These are phyloP conservation scores for Vitis amurensis DNA, from an alignment of 164 flowering plant genomes.

Conservation along the genomic window DNA sequence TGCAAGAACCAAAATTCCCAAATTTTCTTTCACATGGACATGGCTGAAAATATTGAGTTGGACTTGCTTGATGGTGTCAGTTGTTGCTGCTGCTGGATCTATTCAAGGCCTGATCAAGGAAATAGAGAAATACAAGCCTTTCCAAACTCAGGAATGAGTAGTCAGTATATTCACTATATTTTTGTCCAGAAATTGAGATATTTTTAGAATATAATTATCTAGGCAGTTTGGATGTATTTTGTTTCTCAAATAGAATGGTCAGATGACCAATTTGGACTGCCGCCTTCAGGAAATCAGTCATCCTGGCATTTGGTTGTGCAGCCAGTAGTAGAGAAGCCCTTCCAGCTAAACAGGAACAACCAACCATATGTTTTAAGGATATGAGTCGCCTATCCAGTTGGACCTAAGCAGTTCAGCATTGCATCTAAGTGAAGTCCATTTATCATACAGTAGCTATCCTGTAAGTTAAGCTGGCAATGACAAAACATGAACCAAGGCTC, in stretches of 20 bases:
- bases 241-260: background rate
- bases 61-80: slow-evolving; percentile 64
- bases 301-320: background rate
- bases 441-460: too few species aligned
- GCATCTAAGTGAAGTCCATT: too few species aligned
- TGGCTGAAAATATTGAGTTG: slow-evolving; percentile 70
- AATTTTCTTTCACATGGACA: slow-evolving; percentile 55
- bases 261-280: background rate
- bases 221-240: background rate
- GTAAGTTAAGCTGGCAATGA: too few species aligned
- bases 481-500: too few species aligned
- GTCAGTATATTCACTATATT: background rate
- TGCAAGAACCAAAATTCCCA: slow-evolving; percentile 41
- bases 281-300: background rate
- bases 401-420: too few species aligned
- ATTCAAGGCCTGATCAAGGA: slow-evolving; percentile 55
- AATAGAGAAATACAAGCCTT: slow-evolving; percentile 67
- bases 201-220: background rate
- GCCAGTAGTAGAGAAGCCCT: background rate
- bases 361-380: too few species aligned
- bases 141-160: slow-evolving; percentile 25
- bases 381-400: too few species aligned
- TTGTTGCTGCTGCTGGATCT: slow-evolving; percentile 75
- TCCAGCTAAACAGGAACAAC: too few species aligned
- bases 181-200: background rate